Percentiles rank a stretch among this genome's conserved stretches.
Evolutionary conservation across 495 filamentous ascomycete genomes (phyloP).

Genomic region (Penicillium pulvis): DNA sequence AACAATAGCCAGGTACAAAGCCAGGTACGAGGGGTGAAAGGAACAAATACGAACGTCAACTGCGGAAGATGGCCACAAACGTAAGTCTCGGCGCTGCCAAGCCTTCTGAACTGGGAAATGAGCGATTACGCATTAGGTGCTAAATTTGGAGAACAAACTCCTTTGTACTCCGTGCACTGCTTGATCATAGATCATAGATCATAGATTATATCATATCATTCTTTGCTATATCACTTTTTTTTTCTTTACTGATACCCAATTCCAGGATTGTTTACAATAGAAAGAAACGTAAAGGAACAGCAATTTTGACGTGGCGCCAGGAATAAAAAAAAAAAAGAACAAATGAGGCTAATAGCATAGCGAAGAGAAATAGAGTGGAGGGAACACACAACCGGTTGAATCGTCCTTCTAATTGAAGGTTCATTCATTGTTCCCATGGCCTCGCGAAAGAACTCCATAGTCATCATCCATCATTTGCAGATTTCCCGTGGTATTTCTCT

Average conservation of each 20-base stretch:
- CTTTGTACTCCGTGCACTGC: no score
- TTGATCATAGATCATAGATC: no score
- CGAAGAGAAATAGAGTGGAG: conserved; percentile 44
- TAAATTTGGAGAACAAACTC: no score
- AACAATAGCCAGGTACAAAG: not conserved
- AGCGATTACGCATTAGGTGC: not conserved
- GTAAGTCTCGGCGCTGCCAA: not conserved
- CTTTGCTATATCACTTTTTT: not conserved
- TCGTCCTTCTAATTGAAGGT: conserved; percentile 20
- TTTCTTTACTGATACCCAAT: conserved; percentile 6
- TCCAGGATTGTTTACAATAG: conserved; percentile 5
- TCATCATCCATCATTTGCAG: conserved; percentile 46
- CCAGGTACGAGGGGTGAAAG: not conserved
- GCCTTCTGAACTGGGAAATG: not conserved
- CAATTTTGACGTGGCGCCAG: conserved; percentile 42
- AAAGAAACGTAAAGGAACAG: conserved; percentile 20
- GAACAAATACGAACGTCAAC: not conserved
- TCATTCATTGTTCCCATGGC: conserved; percentile 19
- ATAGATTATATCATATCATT: not conserved
- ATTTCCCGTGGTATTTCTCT: conserved; percentile 45
- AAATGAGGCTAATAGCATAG: conserved; percentile 51
- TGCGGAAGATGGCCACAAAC: not conserved
- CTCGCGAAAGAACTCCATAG: conserved; percentile 40
- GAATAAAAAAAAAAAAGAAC: conserved; percentile 36
- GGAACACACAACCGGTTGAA: conserved; percentile 40